Base-by-base conservation (phyloP, 345 rosid genomes). In the Lepidium didymum region DNA sequence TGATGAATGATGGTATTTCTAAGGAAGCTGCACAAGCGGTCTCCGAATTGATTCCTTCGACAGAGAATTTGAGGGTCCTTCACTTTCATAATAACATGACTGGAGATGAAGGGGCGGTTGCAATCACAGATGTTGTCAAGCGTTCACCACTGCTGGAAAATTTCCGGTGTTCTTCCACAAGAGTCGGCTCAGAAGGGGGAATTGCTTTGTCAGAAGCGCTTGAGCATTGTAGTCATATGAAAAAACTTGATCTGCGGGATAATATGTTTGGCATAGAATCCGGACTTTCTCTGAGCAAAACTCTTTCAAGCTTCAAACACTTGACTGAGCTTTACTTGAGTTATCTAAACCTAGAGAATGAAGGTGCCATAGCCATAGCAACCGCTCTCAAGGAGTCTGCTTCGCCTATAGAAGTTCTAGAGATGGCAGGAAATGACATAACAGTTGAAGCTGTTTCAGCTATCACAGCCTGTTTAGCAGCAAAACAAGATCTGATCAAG, bases 31-130 rank as follows among this genome's bases (percentile, higher is more conserved):
- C 98, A 31, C 72, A 60, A 56, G 97, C 94, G 1, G 83, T 93
- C 46, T 80, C 85, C 13, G 97, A 87, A 62, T 56, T 93, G 76
- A 80, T 93, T 80, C 90, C 98, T 58, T 90, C 92, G n/a, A 88
- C 97, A 1, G 85, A 84, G 77, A 81, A 84, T 51, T 84, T 93
- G 62, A 88, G 29, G 83, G 80, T 85, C 41, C 94, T 90, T 78
- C 94, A 91, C 13, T 91, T 94, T 65, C 95, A 87, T 36, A 94
- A 90, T 60, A 90, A 93, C 76, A 90, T 90, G 98, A 93, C 94
- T 0, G 98, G 97, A 40, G 96, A 90, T 71, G 80, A 79, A 62
- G 98, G 97, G 33, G 93, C 91, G 12, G 53, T 81, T 62, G 87
- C 97, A 7, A 87, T 93, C 31, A 68, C 97, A 57, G 84, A 84